Evolutionary conservation across 1,284 basidiomycete species (phyloP), one percentile per base, ranked within the genome.

Genomic region (Microbotryum intermedium): DNA sequence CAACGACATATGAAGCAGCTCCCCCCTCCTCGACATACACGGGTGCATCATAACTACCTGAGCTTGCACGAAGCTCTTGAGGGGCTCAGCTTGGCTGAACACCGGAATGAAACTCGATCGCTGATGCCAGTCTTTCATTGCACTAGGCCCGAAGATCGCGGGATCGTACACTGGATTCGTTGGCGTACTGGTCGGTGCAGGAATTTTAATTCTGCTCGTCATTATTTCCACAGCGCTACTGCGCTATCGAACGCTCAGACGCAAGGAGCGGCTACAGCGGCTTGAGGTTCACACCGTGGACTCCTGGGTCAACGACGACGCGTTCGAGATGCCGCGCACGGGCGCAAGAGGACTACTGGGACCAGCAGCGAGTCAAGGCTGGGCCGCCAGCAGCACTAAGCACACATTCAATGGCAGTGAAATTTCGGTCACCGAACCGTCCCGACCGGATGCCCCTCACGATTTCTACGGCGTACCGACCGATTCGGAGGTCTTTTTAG

Each of bases 81-180:
- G 20, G 23, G 20, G 28, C 21, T 20, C 52, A 39, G 26, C 54
- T 39, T 47, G 25, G 25, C 30, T 28, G 25, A 29, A 18, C 28
- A 39, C 29, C 25, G 29, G 23, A 26, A 50, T 18, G 4, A 6
- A 34, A 28, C 28, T 30, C 29, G 30, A 50, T 16, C 34, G 34
- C 50, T 21, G 10, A 26, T 34, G 25, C 21, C 21, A 46, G 18
- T 42, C 50, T 25, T 11, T 57, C 55, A 18, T 53, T 34, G 10
- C 53, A 29, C 44, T 53, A 53, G 60, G 62, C 3, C 66, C 66
- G 2, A 62, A 57, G 34, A 53, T 68, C 18, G 61, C 57, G 10
- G 66, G 66, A 18, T 51, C 62, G 3, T 60, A 59, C 48, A 57
- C 57, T 42, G 66, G 66, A 10, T 68, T 68, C 50, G 64, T 66